These are phyloP conservation scores for Turritis glabra DNA, from an alignment of 345 rosid species.

Conservation along the genomic window DNA sequence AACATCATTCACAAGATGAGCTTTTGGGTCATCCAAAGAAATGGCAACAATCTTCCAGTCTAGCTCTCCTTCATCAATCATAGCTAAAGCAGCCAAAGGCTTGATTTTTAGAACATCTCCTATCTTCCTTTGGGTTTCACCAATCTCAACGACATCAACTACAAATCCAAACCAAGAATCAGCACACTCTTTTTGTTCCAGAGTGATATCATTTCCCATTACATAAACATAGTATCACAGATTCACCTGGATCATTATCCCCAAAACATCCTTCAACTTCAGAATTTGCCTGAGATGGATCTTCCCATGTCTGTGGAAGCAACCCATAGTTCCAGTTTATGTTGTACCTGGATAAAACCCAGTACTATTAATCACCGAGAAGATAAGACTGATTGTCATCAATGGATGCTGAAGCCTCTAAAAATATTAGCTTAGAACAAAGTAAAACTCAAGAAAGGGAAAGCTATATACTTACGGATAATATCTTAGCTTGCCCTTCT, in stretches of 20 bases:
- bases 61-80: conserved; percentile 99
- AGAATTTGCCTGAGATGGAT: conserved; percentile 71
- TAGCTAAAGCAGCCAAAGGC: conserved; percentile 88
- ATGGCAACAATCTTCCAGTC: conserved; percentile 98
- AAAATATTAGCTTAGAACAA: neutral
- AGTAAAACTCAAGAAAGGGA: conserved; percentile 35
- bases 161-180: conserved; percentile 11
- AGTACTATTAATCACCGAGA: too few species aligned
- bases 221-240: neutral
- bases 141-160: conserved; percentile 98
- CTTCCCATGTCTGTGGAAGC: conserved; percentile 99
- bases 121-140: conserved; percentile 62
- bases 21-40: conserved; percentile 91
- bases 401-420: conserved; percentile 4
- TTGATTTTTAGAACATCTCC: conserved; percentile 81
- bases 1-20: conserved; percentile 86
- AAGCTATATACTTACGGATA: conserved; percentile 36
- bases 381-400: neutral
- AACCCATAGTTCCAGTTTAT: conserved; percentile 98
- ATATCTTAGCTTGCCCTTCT: conserved; percentile 53
- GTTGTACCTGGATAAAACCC: conserved; percentile 39
- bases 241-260: conserved; percentile 82
- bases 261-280: conserved; percentile 94
- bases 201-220: neutral
- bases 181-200: neutral